Percentiles rank a stretch among this genome's conserved stretches.
These are phyloP conservation scores for Mycena alexandri DNA, from an alignment of 768 basidiomycete species.

Conservation along the genomic window DNA sequence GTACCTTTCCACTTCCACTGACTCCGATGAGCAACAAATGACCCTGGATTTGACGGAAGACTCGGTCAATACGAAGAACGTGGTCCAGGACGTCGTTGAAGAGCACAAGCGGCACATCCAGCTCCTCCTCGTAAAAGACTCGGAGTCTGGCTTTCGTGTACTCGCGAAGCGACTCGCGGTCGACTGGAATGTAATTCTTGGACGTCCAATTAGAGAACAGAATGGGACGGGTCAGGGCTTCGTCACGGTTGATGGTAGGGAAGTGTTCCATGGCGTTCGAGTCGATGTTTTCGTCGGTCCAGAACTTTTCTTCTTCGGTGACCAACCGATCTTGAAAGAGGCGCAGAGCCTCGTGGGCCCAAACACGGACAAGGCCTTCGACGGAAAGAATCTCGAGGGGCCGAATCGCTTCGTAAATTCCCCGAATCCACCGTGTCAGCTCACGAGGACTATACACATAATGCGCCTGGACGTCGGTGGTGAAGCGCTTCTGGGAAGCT, in stretches of 20 bases:
- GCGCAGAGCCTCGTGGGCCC: slow-evolving; percentile 98
- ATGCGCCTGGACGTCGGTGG: slow-evolving; percentile 96
- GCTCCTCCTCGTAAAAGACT: slow-evolving; percentile 99
- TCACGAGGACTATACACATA: slow-evolving; percentile 99
- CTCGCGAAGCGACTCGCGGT: slow-evolving; percentile 92
- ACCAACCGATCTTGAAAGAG: slow-evolving; percentile 98
- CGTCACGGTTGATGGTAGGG: slow-evolving; percentile 90
- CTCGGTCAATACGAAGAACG: slow-evolving; percentile 96
- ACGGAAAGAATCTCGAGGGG: slow-evolving; percentile 94
- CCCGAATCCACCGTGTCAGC: slow-evolving; percentile 96
- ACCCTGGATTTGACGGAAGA: slow-evolving; percentile 98
- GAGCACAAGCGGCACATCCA: slow-evolving; percentile 96
- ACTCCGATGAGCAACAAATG: slow-evolving; percentile 97
- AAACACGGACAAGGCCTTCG: slow-evolving; percentile 95
- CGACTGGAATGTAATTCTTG: slow-evolving; percentile 95
- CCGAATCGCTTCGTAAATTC: slow-evolving; percentile 96
- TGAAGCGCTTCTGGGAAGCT: slow-evolving; percentile 94
- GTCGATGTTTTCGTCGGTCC: slow-evolving; percentile 97
- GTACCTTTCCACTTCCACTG: slow-evolving; percentile 97
- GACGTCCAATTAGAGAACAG: slow-evolving; percentile 99
- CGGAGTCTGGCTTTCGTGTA: slow-evolving; percentile 96
- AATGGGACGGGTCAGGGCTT: slow-evolving; percentile 90
- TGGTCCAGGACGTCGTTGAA: slow-evolving; percentile 99
- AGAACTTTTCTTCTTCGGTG: slow-evolving; percentile 89
- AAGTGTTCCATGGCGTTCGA: slow-evolving; percentile 87